phyloP scores from a whole-genome alignment of 2,329 filamentous ascomycete genomes.

The Parafenestella ontariensis region DNA sequence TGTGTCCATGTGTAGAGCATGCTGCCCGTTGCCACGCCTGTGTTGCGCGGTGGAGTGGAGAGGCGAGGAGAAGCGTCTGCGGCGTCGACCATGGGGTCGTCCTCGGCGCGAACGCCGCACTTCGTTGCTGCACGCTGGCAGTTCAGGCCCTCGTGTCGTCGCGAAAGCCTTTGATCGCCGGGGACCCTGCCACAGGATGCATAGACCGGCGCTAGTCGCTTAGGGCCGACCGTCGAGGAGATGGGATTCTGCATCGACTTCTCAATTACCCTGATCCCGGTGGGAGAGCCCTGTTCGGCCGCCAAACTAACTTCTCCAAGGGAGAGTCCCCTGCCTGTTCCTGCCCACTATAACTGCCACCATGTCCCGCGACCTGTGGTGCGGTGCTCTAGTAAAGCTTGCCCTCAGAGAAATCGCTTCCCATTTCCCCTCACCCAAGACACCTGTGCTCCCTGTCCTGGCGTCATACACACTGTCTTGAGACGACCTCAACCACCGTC shows the following conservation, averaged over 20 bases:
- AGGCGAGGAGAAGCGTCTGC: slow-evolving; percentile 5
- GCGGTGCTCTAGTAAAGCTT: slow-evolving; percentile 18
- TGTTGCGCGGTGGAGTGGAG: too few species aligned
- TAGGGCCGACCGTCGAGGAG: slow-evolving; percentile 15
- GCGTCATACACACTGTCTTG: neutral
- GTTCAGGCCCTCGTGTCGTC: neutral
- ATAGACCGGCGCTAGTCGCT: slow-evolving; percentile 11
- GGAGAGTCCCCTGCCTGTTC: slow-evolving; percentile 13
- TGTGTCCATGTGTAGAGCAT: too few species aligned
- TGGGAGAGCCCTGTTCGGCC: slow-evolving; percentile 9
- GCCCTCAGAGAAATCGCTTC: slow-evolving; percentile 3
- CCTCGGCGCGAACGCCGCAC: neutral
- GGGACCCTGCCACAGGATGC: slow-evolving; percentile 17
- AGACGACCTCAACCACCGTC: neutral
- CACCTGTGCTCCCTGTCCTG: neutral
- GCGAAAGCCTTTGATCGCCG: slow-evolving; percentile 17
- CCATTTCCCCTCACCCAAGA: slow-evolving; percentile 2
- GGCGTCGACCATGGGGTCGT: neutral
- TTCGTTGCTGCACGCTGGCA: slow-evolving; percentile 5
- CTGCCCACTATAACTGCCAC: slow-evolving; percentile 23
- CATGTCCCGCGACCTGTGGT: slow-evolving; percentile 21
- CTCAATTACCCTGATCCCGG: slow-evolving; percentile 27
- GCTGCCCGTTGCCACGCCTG: neutral
- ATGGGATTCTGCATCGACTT: slow-evolving; percentile 17
- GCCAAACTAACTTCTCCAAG: slow-evolving; percentile 9